Evolutionary conservation across 2,329 filamentous ascomycete genomes (phyloP).

Genomic region (Paecilomyces dactylethromorphus): DNA sequence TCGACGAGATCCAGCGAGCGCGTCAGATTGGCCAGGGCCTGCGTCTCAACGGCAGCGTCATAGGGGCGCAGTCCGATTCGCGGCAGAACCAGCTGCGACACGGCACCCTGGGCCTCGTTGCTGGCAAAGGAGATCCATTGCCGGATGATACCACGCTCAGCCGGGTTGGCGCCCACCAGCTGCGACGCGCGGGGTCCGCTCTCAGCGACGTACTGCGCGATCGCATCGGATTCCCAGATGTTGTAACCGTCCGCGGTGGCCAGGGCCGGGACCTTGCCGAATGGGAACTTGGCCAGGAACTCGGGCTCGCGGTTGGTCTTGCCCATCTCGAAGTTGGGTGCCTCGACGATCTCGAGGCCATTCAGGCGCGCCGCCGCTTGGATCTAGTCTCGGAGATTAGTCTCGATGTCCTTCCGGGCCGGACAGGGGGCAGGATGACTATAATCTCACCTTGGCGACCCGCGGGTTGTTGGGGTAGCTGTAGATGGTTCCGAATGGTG

Average conservation of each 20-base stretch:
- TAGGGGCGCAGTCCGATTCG: slow-evolving; percentile 13
- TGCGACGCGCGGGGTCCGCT: slow-evolving; percentile 39
- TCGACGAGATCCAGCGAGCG: slow-evolving; percentile 14
- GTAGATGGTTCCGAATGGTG: background rate
- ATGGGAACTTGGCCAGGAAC: slow-evolving; percentile 46
- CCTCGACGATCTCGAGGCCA: slow-evolving; percentile 17
- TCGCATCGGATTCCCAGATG: slow-evolving; percentile 43
- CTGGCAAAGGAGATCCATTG: slow-evolving; percentile 44
- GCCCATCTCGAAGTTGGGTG: slow-evolving; percentile 35
- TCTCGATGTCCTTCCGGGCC: background rate
- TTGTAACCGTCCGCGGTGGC: slow-evolving; percentile 42
- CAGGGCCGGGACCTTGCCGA: slow-evolving; percentile 47
- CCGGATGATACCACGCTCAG: slow-evolving; percentile 36
- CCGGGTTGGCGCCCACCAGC: slow-evolving; percentile 38
- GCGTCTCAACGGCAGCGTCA: slow-evolving; percentile 14
- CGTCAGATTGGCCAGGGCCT: slow-evolving; percentile 12
- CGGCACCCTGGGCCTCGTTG: slow-evolving; percentile 14
- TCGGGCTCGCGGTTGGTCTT: slow-evolving; percentile 40
- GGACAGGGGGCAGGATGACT: background rate
- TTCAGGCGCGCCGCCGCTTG: slow-evolving; percentile 31
- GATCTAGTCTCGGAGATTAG: slow-evolving; percentile 11
- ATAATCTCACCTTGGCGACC: background rate
- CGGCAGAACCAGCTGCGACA: slow-evolving; percentile 13
- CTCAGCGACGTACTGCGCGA: slow-evolving; percentile 42
- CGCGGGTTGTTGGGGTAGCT: background rate